These are phyloP conservation scores for Apophysomyces ossiformis DNA, from an alignment of 371 early-diverging fungal species.

Conservation along the genomic window DNA sequence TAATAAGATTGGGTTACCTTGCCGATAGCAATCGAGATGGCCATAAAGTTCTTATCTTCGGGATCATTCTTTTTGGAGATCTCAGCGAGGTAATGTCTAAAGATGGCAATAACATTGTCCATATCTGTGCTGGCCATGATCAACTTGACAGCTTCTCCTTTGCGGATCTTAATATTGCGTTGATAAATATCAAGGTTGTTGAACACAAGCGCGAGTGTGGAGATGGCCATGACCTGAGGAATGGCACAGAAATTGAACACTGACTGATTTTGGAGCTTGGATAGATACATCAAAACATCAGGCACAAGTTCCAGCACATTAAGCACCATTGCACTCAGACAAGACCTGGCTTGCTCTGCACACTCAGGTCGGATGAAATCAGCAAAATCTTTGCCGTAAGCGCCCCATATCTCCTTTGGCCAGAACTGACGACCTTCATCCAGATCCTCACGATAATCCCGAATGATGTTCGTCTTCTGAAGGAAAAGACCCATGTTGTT, in stretches of 20 bases:
- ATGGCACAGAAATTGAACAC: conserved; percentile 96
- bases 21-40: conserved; percentile 65
- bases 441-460: conserved; percentile 92
- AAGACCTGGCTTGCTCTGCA: conserved; percentile 63
- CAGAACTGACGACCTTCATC: conserved; percentile 91
- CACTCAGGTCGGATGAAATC: conserved; percentile 70
- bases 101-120: conserved; percentile 67
- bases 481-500: conserved; percentile 95
- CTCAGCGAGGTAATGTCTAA: conserved; percentile 65
- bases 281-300: conserved; percentile 86
- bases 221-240: conserved; percentile 98
- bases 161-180: conserved; percentile 91
- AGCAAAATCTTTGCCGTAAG: conserved; percentile 63
- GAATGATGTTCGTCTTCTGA: conserved; percentile 96
- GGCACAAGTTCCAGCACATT: conserved; percentile 88
- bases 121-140: conserved; percentile 63
- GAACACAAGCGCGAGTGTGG: conserved; percentile 87
- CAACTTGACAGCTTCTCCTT: conserved; percentile 88
- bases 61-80: conserved; percentile 73
- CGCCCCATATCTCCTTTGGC: conserved; percentile 91
- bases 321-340: conserved; percentile 85
- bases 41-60: conserved; percentile 71
- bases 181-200: conserved; percentile 83
- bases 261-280: conserved; percentile 72
- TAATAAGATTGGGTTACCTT: conserved; percentile 33